Base-by-base conservation (phyloP, 352 stramenopile genomes). In the Phytopythium litorale region DNA sequence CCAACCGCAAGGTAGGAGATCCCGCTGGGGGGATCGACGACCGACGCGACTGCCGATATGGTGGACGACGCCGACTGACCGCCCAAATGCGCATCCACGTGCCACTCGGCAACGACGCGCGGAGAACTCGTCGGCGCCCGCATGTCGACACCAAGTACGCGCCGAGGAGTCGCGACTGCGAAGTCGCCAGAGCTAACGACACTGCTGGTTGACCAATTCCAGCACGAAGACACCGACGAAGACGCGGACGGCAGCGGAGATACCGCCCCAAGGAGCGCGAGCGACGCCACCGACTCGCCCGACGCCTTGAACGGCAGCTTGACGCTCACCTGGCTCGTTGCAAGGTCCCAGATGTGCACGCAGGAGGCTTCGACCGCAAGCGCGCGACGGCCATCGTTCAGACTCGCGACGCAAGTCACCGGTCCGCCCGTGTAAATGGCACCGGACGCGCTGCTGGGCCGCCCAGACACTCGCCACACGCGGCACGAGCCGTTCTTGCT, bases 401-500 rank as follows among this genome's bases (percentile, higher is more conserved):
- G 48, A 38, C 60, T 72, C 4, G 70, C 54, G 15, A 77, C 62
- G 0, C 59, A 67, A 1, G 72, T 35, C 23, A 81, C 42, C 0
- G 76, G 59, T 4, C 64, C 66, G 21, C 63, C 64, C 6, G 68
- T 65, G 49, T 80, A 66, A 15, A 84, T 59, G 0, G 65, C 67
- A 3, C 64, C 62, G 6, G 64, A 58, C 1, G 71, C 40, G 15
- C 66, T 38, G 19, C 59, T 72, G 1, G 83, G 83, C 33, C 88
- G 81, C 18, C 60, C 74, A 7, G 77, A 68, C 12, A 92, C 71
- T n/a, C 81, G 66, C 84, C 84, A 92, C 9, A 77, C 76, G 7
- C 84, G 78, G 50, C 84, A 91, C 2, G 79, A 86, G n/a, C 81
- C 81, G 23, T 86, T 84, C 48, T 87, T 88, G 51, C 78, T 91